Conservation (phyloP, 441 rosid genomes). For the Croton laevigatus region DNA sequence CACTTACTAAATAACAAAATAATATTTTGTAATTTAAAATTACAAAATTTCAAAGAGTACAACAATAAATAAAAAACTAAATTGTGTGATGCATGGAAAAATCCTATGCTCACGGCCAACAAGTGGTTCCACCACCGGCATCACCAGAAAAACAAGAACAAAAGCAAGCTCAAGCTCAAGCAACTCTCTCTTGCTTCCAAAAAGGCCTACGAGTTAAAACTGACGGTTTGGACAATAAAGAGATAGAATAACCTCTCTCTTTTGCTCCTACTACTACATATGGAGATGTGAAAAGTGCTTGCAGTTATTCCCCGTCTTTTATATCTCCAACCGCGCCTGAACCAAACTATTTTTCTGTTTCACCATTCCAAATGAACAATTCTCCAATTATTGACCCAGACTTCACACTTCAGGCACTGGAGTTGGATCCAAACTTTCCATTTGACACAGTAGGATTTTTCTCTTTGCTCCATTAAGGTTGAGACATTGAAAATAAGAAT, state of each 20-base stretch:
- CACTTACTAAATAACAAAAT: too few relatives aligned
- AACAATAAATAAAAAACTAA: too few relatives aligned
- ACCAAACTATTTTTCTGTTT: slow-evolving; percentile 36
- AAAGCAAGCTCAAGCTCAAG: slow-evolving; percentile 38
- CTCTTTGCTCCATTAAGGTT: slow-evolving; percentile 31
- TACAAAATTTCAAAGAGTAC: too few relatives aligned
- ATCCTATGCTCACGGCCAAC: slow-evolving; percentile 51
- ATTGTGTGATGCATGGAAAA: too few relatives aligned
- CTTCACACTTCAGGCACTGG: slow-evolving; percentile 56
- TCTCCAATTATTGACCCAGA: slow-evolving; percentile 40
- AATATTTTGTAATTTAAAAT: too few relatives aligned
- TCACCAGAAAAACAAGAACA: slow-evolving; percentile 37
- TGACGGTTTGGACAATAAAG: slow-evolving; percentile 45
- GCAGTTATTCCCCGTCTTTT: slow-evolving; percentile 39
- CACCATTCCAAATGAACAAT: slow-evolving; percentile 40
- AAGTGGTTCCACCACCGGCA: slow-evolving; percentile 25
- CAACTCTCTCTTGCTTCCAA: slow-evolving; percentile 41
- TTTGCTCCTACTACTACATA: slow-evolving; percentile 70
- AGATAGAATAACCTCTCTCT: slow-evolving; percentile 42
- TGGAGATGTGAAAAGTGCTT: slow-evolving; percentile 21
- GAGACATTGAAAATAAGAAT: slow-evolving; percentile 19
- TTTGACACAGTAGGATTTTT: slow-evolving; percentile 40
- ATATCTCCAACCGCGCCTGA: slow-evolving; percentile 51
- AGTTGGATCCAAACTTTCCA: slow-evolving; percentile 55
- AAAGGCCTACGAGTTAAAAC: slow-evolving; percentile 48